Evolutionary conservation across 1,284 basidiomycete genomes (phyloP).

Genomic region (Testicularia cyperi): DNA sequence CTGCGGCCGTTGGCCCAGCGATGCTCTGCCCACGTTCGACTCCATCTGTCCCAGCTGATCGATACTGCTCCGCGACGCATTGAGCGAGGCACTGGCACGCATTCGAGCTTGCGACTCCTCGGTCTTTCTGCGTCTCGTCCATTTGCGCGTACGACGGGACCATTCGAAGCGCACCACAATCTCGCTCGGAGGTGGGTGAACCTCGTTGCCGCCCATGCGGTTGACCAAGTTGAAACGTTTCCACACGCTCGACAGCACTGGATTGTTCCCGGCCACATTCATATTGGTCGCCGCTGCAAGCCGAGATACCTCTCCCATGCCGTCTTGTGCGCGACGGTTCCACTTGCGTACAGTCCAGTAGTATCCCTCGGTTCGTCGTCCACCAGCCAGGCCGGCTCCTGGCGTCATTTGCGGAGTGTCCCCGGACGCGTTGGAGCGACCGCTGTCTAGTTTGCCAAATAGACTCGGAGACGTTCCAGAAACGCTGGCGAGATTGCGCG

Average conservation of each 20-base stretch:
- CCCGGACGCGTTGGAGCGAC: neutral
- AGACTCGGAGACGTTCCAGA: slow-evolving; percentile 2
- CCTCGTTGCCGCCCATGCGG: slow-evolving; percentile 37
- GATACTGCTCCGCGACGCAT: slow-evolving; percentile 21
- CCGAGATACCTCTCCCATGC: neutral
- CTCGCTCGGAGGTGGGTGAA: slow-evolving; percentile 33
- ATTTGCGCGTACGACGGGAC: slow-evolving; percentile 36
- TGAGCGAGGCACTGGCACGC: slow-evolving; percentile 22
- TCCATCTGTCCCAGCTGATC: slow-evolving; percentile 8
- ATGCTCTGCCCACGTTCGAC: slow-evolving; percentile 12
- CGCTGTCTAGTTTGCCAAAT: slow-evolving; percentile 12
- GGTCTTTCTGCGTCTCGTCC: slow-evolving; percentile 1
- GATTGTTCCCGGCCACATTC: slow-evolving; percentile 15
- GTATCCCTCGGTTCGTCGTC: slow-evolving; percentile 47
- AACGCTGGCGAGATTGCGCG: neutral
- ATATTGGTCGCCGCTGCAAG: neutral
- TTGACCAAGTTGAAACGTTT: slow-evolving; percentile 43
- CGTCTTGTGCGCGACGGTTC: slow-evolving; percentile 31
- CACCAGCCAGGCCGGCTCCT: slow-evolving; percentile 33
- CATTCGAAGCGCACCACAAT: slow-evolving; percentile 54
- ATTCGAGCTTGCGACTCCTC: slow-evolving; percentile 20
- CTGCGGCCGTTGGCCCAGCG: neutral
- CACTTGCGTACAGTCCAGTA: slow-evolving; percentile 52
- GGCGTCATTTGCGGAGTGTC: slow-evolving; percentile 39
- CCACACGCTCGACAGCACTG: slow-evolving; percentile 48